phyloP scores from a whole-genome alignment of 345 rosid species.

The Eucalyptus marginata region DNA sequence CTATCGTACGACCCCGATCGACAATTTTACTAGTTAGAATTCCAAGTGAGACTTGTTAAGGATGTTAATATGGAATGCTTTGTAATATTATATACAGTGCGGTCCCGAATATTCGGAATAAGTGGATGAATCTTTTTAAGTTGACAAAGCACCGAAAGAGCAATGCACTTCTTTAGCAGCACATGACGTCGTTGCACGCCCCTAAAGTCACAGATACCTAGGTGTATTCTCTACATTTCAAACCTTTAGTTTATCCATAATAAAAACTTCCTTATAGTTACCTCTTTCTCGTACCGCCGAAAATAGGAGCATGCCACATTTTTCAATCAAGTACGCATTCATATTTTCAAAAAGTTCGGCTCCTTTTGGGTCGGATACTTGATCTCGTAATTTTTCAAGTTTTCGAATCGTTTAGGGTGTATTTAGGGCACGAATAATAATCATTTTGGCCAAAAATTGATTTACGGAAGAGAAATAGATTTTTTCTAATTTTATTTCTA shows the following conservation, averaged over 20 bases:
- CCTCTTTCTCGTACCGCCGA: background rate
- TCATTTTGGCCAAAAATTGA: too few relatives aligned
- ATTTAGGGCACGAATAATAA: too few relatives aligned
- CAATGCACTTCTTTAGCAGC: background rate
- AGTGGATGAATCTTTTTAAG: background rate
- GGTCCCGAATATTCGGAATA: background rate
- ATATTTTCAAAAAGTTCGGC: background rate
- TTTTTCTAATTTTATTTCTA: too few relatives aligned
- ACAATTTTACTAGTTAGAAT: background rate
- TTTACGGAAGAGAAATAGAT: too few relatives aligned
- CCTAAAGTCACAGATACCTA: background rate
- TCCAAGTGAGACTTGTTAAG: background rate
- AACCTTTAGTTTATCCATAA: background rate
- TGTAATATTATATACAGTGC: background rate
- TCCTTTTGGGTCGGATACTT: background rate
- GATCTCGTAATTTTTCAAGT: background rate
- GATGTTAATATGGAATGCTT: background rate
- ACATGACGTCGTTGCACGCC: background rate
- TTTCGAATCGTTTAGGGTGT: rapidly evolving
- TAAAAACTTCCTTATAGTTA: background rate
- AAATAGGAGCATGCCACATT: background rate
- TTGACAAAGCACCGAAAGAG: background rate
- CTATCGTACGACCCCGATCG: too few relatives aligned
- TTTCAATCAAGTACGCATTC: background rate
- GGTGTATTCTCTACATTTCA: background rate